Evolutionary conservation across 495 filamentous ascomycete genomes (phyloP).

Genomic region (Aspergillus ostianus): DNA sequence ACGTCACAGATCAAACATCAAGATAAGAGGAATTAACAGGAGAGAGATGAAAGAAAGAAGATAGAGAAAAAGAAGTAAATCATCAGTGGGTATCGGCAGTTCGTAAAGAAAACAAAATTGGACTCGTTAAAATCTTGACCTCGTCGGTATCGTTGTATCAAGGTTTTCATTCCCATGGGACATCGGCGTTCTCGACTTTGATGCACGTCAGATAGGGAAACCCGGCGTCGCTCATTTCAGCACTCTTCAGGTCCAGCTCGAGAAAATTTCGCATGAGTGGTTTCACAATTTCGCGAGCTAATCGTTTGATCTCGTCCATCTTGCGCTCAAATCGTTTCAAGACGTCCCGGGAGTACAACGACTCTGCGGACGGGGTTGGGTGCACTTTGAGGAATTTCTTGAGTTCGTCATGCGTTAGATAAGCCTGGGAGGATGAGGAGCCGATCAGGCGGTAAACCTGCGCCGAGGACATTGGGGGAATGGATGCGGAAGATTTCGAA

Average conservation of each 20-base stretch:
- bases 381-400: conserved; percentile 80
- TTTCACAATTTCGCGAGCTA: conserved; percentile 78
- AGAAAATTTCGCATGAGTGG: conserved; percentile 82
- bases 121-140: not conserved
- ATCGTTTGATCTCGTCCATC: conserved; percentile 80
- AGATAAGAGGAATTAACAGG: not conserved
- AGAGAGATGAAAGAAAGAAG: not conserved
- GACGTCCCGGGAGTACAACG: conserved; percentile 73
- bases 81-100: not conserved
- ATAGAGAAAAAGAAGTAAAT: not conserved
- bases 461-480: conserved; percentile 42
- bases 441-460: conserved; percentile 73
- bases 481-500: conserved; percentile 17
- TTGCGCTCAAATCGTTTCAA: conserved; percentile 78
- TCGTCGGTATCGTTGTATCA: not conserved
- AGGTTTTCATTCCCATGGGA: conserved; percentile 64
- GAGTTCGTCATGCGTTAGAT: conserved; percentile 80
- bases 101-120: not conserved
- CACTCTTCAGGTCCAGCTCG: conserved; percentile 65
- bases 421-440: conserved; percentile 53
- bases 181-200: conserved; percentile 70
- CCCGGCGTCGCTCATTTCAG: conserved; percentile 38
- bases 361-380: conserved; percentile 43
- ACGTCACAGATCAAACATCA: not conserved
- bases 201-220: conserved; percentile 80